phyloP scores from a whole-genome alignment of 345 rosid species.

The Syzygium aqueum region DNA sequence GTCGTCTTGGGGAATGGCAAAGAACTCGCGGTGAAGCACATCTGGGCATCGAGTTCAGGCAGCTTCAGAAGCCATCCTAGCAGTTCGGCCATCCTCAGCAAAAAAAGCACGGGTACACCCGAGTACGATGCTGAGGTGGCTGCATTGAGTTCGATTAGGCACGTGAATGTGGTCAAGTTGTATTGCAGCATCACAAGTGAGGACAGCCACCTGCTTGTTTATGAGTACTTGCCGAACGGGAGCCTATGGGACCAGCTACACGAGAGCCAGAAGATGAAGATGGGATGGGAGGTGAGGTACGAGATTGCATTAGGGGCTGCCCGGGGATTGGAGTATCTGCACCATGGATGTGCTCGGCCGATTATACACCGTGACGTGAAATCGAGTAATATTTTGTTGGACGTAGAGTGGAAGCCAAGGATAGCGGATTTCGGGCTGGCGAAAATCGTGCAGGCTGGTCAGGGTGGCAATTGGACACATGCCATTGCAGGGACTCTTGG shows the following conservation, averaged over 20 bases:
- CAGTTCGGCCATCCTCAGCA: constrained; percentile 36
- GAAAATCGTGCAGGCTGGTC: constrained; percentile 45
- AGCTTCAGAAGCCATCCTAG: constrained; percentile 19
- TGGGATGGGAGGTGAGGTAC: constrained; percentile 65
- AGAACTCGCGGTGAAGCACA: constrained; percentile 77
- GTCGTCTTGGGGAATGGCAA: constrained; percentile 45
- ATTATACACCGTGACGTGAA: constrained; percentile 84
- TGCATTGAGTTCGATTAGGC: constrained; percentile 62
- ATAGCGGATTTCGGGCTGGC: constrained; percentile 93
- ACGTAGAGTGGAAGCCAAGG: constrained; percentile 70
- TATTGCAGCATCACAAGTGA: constrained; percentile 82
- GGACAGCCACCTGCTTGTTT: constrained; percentile 76
- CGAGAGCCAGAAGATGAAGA: constrained; percentile 30
- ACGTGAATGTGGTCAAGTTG: constrained; percentile 79
- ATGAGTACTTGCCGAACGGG: constrained; percentile 75
- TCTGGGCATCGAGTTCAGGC: constrained; percentile 10
- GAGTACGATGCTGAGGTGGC: constrained; percentile 72
- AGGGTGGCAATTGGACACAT: constrained; percentile 41
- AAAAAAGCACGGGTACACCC: constrained; percentile 16
- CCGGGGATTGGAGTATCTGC: constrained; percentile 75
- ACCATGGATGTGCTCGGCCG: constrained; percentile 65
- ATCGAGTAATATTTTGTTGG: constrained; percentile 80
- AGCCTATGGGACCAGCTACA: constrained; percentile 88
- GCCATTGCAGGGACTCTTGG: constrained; percentile 71
- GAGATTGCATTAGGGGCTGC: constrained; percentile 74